Base-by-base conservation (phyloP, 129 eudicot species). In the Dittrichia graveolens region DNA sequence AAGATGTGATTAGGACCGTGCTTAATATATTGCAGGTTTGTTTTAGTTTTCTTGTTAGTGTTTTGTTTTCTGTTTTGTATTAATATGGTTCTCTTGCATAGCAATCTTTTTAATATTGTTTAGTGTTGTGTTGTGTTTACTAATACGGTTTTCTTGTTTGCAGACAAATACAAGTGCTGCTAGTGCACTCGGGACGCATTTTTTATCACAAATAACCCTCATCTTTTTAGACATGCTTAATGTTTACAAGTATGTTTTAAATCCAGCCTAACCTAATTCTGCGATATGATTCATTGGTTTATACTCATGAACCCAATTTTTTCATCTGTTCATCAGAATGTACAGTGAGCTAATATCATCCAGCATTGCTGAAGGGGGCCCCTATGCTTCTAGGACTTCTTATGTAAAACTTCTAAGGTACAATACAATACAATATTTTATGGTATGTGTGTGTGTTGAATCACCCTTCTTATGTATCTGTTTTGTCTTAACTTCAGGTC, bases 91-190 rank as follows among this genome's bases (percentile, higher is more conserved):
- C 31, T 24, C 31, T 24, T 24, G 31, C 31, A 24, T 24, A 24
- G 31, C 18, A 41, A 38, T 31, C n/a, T 54, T 65, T 15, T 65
- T 24, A 24, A 24, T 24, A 24, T 0, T 16, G 9, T 66, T 56
- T 67, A 47, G 47, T 57, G 35, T 67, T 44, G 31, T 24, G 31
- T 34, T 60, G 49, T 65, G 45, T 69, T 48, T 45, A 42, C 16
- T 44, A 19, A 15, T 61, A 6, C 10, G 67, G 16, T 53, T 15
- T 43, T 79, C 34, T 73, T 76, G 60, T 43, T 45, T 79, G 72
- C 97, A 95, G 96, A 95, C 97, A 77, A 95, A 95, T 73, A 95
- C 99, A 40, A 90, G 99, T 78, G 94, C 80, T 69, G 99, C 97
- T 34, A 86, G 75, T 78, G 77, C 99, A 37, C 91, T 95, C 16